Conservation (phyloP, 768 basidiomycete genomes). For the Mycena amicta region DNA sequence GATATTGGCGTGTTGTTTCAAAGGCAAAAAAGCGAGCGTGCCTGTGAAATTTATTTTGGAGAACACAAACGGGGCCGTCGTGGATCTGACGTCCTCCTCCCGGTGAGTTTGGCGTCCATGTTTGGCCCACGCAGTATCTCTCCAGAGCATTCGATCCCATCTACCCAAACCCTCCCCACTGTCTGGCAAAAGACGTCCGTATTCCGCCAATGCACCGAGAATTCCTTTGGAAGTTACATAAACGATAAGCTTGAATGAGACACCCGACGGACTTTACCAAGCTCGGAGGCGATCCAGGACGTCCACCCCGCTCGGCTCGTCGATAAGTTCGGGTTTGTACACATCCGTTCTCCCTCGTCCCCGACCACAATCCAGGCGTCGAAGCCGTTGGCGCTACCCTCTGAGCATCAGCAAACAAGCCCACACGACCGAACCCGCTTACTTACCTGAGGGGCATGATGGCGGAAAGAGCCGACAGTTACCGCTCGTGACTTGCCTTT, state of each 20-base stretch:
- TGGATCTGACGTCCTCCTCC: conserved; percentile 10
- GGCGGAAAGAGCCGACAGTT: no score
- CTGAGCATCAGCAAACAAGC: no score
- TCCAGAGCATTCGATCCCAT: conserved; percentile 18
- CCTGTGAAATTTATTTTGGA: conserved; percentile 16
- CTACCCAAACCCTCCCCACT: conserved; percentile 14
- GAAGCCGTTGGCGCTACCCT: conserved; percentile 8
- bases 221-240: conserved; percentile 18
- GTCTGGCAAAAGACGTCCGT: conserved; percentile 20
- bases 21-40: not conserved
- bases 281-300: conserved; percentile 16
- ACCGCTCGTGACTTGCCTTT: no score
- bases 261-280: conserved; percentile 12
- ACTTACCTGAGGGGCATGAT: no score
- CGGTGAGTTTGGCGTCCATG: conserved; percentile 5
- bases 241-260: no score
- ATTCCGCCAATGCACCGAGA: conserved; percentile 18
- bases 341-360: not conserved
- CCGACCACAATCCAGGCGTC: conserved; percentile 13
- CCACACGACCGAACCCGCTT: no score
- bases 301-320: conserved; percentile 7
- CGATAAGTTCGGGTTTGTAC: conserved; percentile 4
- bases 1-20: not conserved
- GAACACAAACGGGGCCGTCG: conserved; percentile 11
- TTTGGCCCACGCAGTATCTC: conserved; percentile 16